Percentiles rank a stretch among this genome's conserved stretches.
These are phyloP conservation scores for Babesia bovis DNA, from an alignment of 169 alveolate species.

Conservation along the genomic window DNA sequence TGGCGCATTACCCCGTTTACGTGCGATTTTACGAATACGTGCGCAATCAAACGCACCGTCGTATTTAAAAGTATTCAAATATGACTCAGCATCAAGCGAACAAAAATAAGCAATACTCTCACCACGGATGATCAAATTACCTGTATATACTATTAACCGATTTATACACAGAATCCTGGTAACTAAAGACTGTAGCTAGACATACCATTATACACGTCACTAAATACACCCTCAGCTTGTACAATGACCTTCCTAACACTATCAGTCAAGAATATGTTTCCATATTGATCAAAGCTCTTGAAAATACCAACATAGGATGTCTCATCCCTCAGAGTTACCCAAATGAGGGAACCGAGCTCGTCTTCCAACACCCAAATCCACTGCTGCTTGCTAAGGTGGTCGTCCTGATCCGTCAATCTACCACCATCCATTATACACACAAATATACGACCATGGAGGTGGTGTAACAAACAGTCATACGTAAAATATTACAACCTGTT, in stretches of 20 bases:
- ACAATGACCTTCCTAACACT: slow-evolving; percentile 72
- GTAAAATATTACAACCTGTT: neutral
- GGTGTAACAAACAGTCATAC: neutral
- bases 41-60: slow-evolving; percentile 31
- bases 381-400: slow-evolving; percentile 62
- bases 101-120: slow-evolving; percentile 80
- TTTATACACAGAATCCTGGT: too few relatives aligned
- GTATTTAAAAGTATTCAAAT: slow-evolving; percentile 68
- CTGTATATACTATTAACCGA: too few relatives aligned
- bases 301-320: slow-evolving; percentile 72
- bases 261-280: slow-evolving; percentile 75
- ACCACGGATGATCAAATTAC: slow-evolving; percentile 74
- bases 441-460: neutral
- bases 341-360: slow-evolving; percentile 76
- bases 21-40: slow-evolving; percentile 8
- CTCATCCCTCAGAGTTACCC: slow-evolving; percentile 77
- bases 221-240: slow-evolving; percentile 55
- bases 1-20: slow-evolving; percentile 11
- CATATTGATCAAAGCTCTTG: slow-evolving; percentile 77
- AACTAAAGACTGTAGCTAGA: neutral
- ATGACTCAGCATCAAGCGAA: slow-evolving; percentile 70
- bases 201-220: slow-evolving; percentile 78
- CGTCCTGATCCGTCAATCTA: slow-evolving; percentile 3
- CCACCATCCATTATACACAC: slow-evolving; percentile 24
- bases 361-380: slow-evolving; percentile 80